phyloP scores from a whole-genome alignment of 208 protist species.

The Trypanosoma caninum region DNA sequence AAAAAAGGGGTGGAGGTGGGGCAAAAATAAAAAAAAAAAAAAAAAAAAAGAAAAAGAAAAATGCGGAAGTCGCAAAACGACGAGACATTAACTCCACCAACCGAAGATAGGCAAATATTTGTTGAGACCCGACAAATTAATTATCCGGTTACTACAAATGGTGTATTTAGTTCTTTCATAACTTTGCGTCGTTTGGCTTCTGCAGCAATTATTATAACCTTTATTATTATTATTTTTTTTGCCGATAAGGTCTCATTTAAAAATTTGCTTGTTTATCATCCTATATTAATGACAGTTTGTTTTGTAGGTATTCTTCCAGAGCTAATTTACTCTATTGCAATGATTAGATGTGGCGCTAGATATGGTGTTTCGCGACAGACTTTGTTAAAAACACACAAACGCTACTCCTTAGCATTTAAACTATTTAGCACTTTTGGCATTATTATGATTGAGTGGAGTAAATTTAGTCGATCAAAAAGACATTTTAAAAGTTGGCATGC shows the following conservation, averaged over 20 bases:
- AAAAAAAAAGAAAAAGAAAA: neutral
- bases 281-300: constrained; percentile 40
- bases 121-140: too few relatives aligned
- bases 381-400: constrained; percentile 34
- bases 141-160: too few relatives aligned
- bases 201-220: neutral
- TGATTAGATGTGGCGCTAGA: constrained; percentile 9
- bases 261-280: constrained; percentile 50
- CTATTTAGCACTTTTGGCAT: constrained; percentile 34
- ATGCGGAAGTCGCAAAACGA: neutral
- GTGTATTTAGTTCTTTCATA: too few relatives aligned
- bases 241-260: neutral
- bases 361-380: constrained; percentile 3
- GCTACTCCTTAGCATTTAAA: constrained; percentile 38
- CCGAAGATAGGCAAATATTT: too few relatives aligned
- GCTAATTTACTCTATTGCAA: constrained; percentile 29
- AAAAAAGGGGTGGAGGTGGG: too few relatives aligned
- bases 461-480: constrained; percentile 29
- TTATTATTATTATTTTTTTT: constrained; percentile 10
- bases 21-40: neutral
- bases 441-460: constrained; percentile 50
- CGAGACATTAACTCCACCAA: neutral
- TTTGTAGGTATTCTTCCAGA: constrained; percentile 55
- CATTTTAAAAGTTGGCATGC: constrained; percentile 50
- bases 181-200: constrained; percentile 14